A percentile compares a stretch with the other conserved stretches of the same genome.
These are phyloP conservation scores for Hyparrhenia diplandra DNA, from an alignment of 176 grass and related monocot genomes.

Conservation along the genomic window DNA sequence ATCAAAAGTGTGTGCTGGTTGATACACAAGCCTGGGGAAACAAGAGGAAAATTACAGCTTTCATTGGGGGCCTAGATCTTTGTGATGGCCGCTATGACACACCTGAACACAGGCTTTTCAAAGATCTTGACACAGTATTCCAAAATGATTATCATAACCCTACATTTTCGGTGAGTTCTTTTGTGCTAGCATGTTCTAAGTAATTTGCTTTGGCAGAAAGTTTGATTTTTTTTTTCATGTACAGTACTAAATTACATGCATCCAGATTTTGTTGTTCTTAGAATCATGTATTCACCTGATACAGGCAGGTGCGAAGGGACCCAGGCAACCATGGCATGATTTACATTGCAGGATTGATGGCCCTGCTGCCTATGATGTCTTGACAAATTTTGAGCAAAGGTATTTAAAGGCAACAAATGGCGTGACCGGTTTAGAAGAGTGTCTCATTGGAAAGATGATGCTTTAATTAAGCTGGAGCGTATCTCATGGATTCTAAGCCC, in stretches of 20 bases:
- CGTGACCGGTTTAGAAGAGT: slow-evolving; percentile 47
- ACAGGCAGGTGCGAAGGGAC: slow-evolving; percentile 67
- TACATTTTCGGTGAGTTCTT: slow-evolving; percentile 72
- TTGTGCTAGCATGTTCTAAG: slow-evolving; percentile 18
- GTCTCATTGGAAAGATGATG: slow-evolving; percentile 80
- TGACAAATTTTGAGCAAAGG: slow-evolving; percentile 93
- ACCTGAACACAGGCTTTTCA: slow-evolving; percentile 83
- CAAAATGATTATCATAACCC: slow-evolving; percentile 85
- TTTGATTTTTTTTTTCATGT: neutral
- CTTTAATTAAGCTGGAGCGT: slow-evolving; percentile 81
- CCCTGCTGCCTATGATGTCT: slow-evolving; percentile 83
- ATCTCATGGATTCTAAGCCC: slow-evolving; percentile 99
- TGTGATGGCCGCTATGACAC: slow-evolving; percentile 99
- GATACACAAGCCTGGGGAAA: slow-evolving; percentile 82
- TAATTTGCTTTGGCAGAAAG: slow-evolving; percentile 5
- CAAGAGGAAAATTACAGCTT: slow-evolving; percentile 91
- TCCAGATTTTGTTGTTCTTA: neutral
- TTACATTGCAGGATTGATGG: slow-evolving; percentile 94
- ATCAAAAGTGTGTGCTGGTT: slow-evolving; percentile 94
- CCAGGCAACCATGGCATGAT: slow-evolving; percentile 98
- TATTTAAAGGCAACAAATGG: slow-evolving; percentile 90
- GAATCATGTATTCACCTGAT: slow-evolving; percentile 20
- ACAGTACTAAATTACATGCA: neutral
- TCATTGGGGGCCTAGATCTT: slow-evolving; percentile 89
- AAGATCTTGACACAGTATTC: slow-evolving; percentile 80